A percentile compares a stretch with the other conserved stretches of the same genome.
Conservation (phyloP, 2,329 filamentous ascomycete species). For the Claviceps capensis region DNA sequence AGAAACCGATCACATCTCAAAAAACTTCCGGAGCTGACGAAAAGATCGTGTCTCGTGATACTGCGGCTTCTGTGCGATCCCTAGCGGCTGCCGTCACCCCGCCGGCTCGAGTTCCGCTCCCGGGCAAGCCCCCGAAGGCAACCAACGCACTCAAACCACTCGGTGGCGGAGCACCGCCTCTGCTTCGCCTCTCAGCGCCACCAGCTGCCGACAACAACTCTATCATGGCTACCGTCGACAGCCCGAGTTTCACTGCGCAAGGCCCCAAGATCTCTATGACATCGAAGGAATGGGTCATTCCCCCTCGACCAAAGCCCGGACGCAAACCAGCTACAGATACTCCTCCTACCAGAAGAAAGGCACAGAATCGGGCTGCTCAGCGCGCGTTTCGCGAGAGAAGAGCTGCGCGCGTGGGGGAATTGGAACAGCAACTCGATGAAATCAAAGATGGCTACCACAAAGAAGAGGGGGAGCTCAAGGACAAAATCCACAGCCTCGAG, state of each 20-base stretch:
- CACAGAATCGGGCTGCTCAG: slow-evolving; percentile 87
- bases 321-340: slow-evolving; percentile 90
- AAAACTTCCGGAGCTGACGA: not conserved
- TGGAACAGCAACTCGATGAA: slow-evolving; percentile 53
- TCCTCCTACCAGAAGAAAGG: slow-evolving; percentile 83
- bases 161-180: slow-evolving; percentile 10
- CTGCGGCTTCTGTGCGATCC: slow-evolving; percentile 6
- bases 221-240: slow-evolving; percentile 34
- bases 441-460: slow-evolving; percentile 44
- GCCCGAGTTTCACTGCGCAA: slow-evolving; percentile 25
- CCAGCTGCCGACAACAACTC: slow-evolving; percentile 26
- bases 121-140: slow-evolving; percentile 8
- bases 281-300: slow-evolving; percentile 75
- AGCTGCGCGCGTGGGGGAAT: slow-evolving; percentile 67
- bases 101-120: slow-evolving; percentile 13
- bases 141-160: slow-evolving; percentile 13
- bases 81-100: slow-evolving; percentile 9
- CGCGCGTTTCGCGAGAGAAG: slow-evolving; percentile 79
- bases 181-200: slow-evolving; percentile 18
- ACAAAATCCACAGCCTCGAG: slow-evolving; percentile 46
- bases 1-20: slow-evolving; percentile 2
- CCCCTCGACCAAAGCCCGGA: slow-evolving; percentile 75
- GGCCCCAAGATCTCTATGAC: slow-evolving; percentile 48
- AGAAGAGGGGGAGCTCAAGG: slow-evolving; percentile 40
- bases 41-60: slow-evolving; percentile 4